phyloP scores from a whole-genome alignment of 208 protist species.

The Trypanosoma platydactyli region DNA sequence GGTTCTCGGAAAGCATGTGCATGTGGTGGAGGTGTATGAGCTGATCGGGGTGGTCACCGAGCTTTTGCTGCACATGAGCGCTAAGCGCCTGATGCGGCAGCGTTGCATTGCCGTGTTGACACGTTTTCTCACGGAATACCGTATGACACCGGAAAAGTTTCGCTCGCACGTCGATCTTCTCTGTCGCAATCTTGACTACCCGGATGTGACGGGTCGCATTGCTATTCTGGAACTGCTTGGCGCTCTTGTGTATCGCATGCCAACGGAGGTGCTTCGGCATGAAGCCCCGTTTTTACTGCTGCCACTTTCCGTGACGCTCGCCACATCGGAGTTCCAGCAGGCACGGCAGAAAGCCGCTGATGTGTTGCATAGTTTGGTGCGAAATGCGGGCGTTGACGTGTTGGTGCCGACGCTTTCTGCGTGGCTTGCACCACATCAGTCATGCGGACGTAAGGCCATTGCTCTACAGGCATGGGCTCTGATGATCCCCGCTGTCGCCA shows the following conservation, averaged over 20 bases:
- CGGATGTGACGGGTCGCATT: conserved; percentile 66
- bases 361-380: conserved; percentile 63
- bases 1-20: conserved; percentile 84
- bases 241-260: conserved; percentile 64
- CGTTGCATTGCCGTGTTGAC: conserved; percentile 76
- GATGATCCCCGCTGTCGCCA: conserved; percentile 49
- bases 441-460: conserved; percentile 53
- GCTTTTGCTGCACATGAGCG: conserved; percentile 75
- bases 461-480: conserved; percentile 75
- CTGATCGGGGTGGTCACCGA: conserved; percentile 88
- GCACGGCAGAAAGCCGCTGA: conserved; percentile 49
- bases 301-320: conserved; percentile 65
- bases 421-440: conserved; percentile 50
- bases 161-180: conserved; percentile 86
- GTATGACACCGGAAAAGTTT: conserved; percentile 87
- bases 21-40: conserved; percentile 89
- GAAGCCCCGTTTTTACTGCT: conserved; percentile 80
- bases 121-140: conserved; percentile 91
- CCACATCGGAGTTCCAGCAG: conserved; percentile 62
- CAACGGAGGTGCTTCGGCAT: conserved; percentile 70
- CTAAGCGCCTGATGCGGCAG: conserved; percentile 61
- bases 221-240: conserved; percentile 85
- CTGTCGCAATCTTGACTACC: conserved; percentile 87
- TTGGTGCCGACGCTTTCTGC: conserved; percentile 63
- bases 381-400: conserved; percentile 73